Percentiles rank a stretch among this genome's conserved stretches.
Conservation (phyloP, 306 rosid species). For the Lablab purpureus region DNA sequence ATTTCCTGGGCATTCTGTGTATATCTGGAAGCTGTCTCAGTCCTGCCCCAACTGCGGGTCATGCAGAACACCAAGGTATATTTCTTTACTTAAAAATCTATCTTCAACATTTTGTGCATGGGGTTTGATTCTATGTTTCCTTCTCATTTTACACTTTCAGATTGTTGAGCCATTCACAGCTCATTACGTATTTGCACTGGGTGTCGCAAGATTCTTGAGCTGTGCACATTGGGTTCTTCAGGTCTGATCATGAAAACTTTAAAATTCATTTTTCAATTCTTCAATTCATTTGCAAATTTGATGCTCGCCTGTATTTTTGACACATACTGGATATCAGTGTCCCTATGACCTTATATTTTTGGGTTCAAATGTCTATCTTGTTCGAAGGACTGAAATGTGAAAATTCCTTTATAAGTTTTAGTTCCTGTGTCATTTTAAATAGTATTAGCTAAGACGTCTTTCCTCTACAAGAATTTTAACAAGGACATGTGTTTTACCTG, state of each 20-base stretch:
- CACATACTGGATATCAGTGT: slow-evolving; percentile 12
- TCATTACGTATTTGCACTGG: slow-evolving; percentile 95
- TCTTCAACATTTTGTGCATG: slow-evolving; percentile 1
- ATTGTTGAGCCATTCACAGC: slow-evolving; percentile 99
- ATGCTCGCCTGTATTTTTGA: neutral
- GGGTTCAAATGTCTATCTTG: neutral
- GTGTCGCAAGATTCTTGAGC: slow-evolving; percentile 97
- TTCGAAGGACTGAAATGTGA: slow-evolving; percentile 27
- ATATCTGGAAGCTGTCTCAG: slow-evolving; percentile 96
- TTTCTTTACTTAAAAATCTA: slow-evolving; percentile 7
- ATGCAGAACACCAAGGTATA: slow-evolving; percentile 97
- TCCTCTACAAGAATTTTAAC: slow-evolving; percentile 5
- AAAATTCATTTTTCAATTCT: slow-evolving; percentile 20
- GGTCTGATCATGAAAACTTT: slow-evolving; percentile 51
- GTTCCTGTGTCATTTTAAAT: neutral
- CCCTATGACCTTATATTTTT: neutral
- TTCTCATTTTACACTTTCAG: slow-evolving; percentile 58
- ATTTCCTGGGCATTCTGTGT: slow-evolving; percentile 98
- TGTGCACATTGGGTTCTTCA: slow-evolving; percentile 99
- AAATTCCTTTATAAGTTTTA: slow-evolving; percentile 4
- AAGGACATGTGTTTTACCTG: neutral
- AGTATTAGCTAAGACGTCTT: slow-evolving; percentile 4
- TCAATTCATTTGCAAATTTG: slow-evolving; percentile 32
- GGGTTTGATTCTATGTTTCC: slow-evolving; percentile 35
- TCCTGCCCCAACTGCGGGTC: slow-evolving; percentile 93